Evolutionary conservation across 1,284 basidiomycete genomes (phyloP).

Genomic region (Cryptococcus floricola): DNA sequence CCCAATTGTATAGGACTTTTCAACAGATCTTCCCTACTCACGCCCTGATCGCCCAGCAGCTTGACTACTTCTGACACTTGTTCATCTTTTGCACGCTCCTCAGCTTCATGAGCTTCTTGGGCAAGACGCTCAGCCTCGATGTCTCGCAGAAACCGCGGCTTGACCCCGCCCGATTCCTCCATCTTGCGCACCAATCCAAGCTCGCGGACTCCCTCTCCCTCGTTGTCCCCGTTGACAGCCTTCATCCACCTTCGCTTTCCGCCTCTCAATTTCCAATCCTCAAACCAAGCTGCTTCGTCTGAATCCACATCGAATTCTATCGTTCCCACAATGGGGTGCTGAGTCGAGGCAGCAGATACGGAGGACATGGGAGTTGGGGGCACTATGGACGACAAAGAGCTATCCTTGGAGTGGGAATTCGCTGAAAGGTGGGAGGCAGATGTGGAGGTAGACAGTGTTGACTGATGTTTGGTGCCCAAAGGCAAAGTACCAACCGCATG

Average conservation of each 20-base stretch:
- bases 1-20: slow-evolving; percentile 35
- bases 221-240: not conserved
- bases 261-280: slow-evolving; percentile 26
- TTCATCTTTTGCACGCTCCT: slow-evolving; percentile 9
- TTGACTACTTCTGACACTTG: not conserved
- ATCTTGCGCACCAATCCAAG: slow-evolving; percentile 31
- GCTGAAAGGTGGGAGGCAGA: slow-evolving; percentile 1
- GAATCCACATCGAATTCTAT: slow-evolving; percentile 48
- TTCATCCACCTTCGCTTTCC: slow-evolving; percentile 2
- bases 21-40: slow-evolving; percentile 16
- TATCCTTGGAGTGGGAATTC: not conserved
- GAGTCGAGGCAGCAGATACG: not conserved
- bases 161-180: not conserved
- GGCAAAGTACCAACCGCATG: not conserved
- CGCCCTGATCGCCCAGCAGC: slow-evolving; percentile 6
- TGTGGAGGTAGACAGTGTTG: slow-evolving; percentile 6
- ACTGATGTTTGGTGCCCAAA: not conserved
- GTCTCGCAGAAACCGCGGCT: slow-evolving; percentile 28
- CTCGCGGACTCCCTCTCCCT: slow-evolving; percentile 25
- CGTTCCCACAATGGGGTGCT: slow-evolving; percentile 35
- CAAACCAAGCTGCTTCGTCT: slow-evolving; percentile 39
- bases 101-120: slow-evolving; percentile 10
- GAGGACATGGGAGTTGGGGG: slow-evolving; percentile 24
- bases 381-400: slow-evolving; percentile 5
- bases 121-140: slow-evolving; percentile 20